These are phyloP conservation scores for Cadophora gregata DNA, from an alignment of 2,329 filamentous ascomycete genomes.

Conservation along the genomic window DNA sequence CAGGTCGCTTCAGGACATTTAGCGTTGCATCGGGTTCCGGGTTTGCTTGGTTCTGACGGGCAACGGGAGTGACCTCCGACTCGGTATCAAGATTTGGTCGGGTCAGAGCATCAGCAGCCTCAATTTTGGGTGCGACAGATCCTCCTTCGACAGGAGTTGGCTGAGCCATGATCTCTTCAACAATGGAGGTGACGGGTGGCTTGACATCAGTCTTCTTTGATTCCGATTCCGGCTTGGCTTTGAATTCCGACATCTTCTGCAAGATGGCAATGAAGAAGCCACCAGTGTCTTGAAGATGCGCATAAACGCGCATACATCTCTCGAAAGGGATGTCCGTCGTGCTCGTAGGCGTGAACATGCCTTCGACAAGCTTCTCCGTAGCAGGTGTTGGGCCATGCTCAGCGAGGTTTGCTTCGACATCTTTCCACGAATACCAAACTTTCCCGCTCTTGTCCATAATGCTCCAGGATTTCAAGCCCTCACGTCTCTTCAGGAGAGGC, in stretches of 20 bases:
- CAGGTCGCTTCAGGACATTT: conserved; percentile 45
- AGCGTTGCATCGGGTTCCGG: conserved; percentile 34
- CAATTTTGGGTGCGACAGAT: conserved; percentile 42
- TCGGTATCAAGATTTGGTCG: conserved; percentile 37
- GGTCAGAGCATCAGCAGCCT: conserved; percentile 41
- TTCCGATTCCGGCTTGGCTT: conserved; percentile 72
- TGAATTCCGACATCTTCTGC: conserved; percentile 89
- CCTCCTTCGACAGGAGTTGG: conserved; percentile 42
- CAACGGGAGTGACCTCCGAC: conserved; percentile 41
- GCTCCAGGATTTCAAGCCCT: conserved; percentile 83
- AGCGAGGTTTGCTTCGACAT: conserved; percentile 74
- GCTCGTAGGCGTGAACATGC: conserved; percentile 77
- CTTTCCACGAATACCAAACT: conserved; percentile 81
- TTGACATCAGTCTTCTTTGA: conserved; percentile 54
- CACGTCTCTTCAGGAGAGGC: conserved; percentile 74
- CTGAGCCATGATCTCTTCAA: conserved; percentile 49
- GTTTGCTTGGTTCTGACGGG: conserved; percentile 43
- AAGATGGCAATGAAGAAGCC: conserved; percentile 97
- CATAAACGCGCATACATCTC: conserved; percentile 91
- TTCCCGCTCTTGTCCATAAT: conserved; percentile 86
- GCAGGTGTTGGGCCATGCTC: conserved; percentile 61
- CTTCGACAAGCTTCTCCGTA: conserved; percentile 74
- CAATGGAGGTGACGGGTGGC: conserved; percentile 46
- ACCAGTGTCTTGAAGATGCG: conserved; percentile 94
- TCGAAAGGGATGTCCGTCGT: conserved; percentile 75